Evolutionary conservation across 495 filamentous ascomycete genomes (phyloP).

Genomic region (Tuber calosporum): DNA sequence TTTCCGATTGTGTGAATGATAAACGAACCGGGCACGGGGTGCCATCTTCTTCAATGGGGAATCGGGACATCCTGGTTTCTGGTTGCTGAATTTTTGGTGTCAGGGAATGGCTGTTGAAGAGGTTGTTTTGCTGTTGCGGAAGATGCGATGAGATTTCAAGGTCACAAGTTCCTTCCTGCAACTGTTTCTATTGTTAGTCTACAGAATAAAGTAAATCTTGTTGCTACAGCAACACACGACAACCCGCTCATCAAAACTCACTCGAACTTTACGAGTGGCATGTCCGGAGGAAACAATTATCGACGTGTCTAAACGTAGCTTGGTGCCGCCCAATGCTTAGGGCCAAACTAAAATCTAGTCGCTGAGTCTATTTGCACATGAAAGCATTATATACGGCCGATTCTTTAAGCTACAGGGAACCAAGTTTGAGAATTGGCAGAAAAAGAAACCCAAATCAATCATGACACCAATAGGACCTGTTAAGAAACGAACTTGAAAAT

Average conservation of each 20-base stretch:
- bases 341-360: not conserved
- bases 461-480: not conserved
- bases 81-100: not conserved
- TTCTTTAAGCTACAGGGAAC: slow-evolving; percentile 1
- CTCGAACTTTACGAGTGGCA: not conserved
- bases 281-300: not conserved
- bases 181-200: not conserved
- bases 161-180: not conserved
- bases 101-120: not conserved
- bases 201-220: not conserved
- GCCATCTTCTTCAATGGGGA: slow-evolving; percentile 23
- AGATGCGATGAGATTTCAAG: not conserved
- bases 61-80: slow-evolving; percentile 20
- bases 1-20: slow-evolving; percentile 11
- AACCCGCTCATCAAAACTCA: not conserved
- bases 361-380: slow-evolving; percentile 6
- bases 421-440: slow-evolving; percentile 3
- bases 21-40: slow-evolving; percentile 32
- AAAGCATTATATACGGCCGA: slow-evolving; percentile 3
- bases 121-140: not conserved
- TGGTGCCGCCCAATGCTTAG: not conserved
- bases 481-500: not conserved
- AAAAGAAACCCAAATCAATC: slow-evolving; percentile 3
- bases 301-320: not conserved
- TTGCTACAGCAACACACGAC: not conserved